Percentiles rank a stretch among this genome's conserved stretches.
phyloP scores from a whole-genome alignment of 257 asterid species.

The Solanum neorickii region DNA sequence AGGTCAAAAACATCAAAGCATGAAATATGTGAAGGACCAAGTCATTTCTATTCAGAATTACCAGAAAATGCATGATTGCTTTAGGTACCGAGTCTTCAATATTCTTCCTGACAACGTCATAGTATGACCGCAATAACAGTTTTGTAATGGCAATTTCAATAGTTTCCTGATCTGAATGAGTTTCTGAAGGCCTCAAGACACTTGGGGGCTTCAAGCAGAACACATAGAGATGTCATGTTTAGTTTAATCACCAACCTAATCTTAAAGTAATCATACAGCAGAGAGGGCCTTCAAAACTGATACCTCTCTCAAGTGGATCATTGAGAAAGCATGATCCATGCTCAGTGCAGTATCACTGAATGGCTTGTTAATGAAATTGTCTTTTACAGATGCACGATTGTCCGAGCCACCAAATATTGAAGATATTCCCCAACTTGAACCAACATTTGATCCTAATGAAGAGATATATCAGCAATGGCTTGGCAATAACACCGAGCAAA shows the following conservation, averaged over 20 bases:
- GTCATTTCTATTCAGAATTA: constrained; percentile 10
- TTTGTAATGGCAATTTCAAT: constrained; percentile 63
- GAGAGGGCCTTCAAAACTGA: neutral
- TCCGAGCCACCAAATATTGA: constrained; percentile 77
- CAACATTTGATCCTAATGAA: constrained; percentile 36
- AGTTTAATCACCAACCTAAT: neutral
- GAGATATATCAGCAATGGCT: neutral
- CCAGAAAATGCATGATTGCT: constrained; percentile 96
- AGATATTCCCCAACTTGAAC: constrained; percentile 88
- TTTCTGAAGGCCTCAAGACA: constrained; percentile 70
- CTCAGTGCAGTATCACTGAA: constrained; percentile 42
- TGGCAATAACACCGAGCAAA: neutral
- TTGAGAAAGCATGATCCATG: constrained; percentile 45
- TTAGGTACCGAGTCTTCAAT: constrained; percentile 73
- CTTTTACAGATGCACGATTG: constrained; percentile 47
- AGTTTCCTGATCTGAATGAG: constrained; percentile 54
- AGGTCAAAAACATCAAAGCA: neutral
- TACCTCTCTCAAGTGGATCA: constrained; percentile 81
- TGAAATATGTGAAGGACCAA: neutral
- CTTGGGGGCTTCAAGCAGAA: constrained; percentile 54
- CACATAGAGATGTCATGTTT: neutral
- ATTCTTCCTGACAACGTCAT: constrained; percentile 77
- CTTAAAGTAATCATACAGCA: neutral
- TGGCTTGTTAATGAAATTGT: constrained; percentile 39
- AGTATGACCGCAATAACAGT: constrained; percentile 63